phyloP scores from a whole-genome alignment of 768 basidiomycete species.

The Lactarius sanguifluus region DNA sequence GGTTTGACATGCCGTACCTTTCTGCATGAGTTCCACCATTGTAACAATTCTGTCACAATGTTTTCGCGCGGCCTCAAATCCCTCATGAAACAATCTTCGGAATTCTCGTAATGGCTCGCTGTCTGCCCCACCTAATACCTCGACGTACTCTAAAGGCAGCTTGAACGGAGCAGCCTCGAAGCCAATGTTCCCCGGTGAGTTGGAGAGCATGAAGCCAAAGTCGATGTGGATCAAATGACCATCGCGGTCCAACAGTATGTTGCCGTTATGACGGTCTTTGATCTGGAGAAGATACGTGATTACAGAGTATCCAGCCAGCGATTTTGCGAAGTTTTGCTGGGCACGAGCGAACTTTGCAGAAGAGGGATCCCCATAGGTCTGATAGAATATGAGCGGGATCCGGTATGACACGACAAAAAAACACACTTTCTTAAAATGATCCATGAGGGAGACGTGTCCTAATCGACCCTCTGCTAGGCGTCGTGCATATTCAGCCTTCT shows the following conservation, averaged over 20 bases:
- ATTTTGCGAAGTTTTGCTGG: constrained; percentile 92
- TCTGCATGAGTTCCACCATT: constrained; percentile 97
- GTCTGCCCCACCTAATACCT: constrained; percentile 87
- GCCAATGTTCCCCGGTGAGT: constrained; percentile 95
- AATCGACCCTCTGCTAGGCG: constrained; percentile 76
- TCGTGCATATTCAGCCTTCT: constrained; percentile 96
- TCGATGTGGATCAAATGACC: constrained; percentile 97
- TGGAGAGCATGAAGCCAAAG: constrained; percentile 97
- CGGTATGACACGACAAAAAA: background rate
- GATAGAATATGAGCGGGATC: constrained; percentile 6
- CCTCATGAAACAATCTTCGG: constrained; percentile 82
- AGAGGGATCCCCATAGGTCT: constrained; percentile 90
- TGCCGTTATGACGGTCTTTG: constrained; percentile 98
- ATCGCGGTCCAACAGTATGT: constrained; percentile 93
- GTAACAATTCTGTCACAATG: constrained; percentile 96
- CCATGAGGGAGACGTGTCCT: constrained; percentile 84
- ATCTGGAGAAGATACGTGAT: constrained; percentile 97
- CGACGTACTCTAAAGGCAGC: constrained; percentile 90
- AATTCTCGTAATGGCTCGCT: constrained; percentile 80
- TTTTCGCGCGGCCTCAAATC: constrained; percentile 91
- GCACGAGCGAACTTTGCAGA: constrained; percentile 88
- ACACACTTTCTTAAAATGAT: constrained; percentile 86
- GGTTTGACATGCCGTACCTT: constrained; percentile 53
- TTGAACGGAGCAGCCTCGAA: constrained; percentile 99
- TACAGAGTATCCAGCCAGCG: constrained; percentile 95